Conservation (phyloP, 129 eudicot genomes). For the Centella asiatica region DNA sequence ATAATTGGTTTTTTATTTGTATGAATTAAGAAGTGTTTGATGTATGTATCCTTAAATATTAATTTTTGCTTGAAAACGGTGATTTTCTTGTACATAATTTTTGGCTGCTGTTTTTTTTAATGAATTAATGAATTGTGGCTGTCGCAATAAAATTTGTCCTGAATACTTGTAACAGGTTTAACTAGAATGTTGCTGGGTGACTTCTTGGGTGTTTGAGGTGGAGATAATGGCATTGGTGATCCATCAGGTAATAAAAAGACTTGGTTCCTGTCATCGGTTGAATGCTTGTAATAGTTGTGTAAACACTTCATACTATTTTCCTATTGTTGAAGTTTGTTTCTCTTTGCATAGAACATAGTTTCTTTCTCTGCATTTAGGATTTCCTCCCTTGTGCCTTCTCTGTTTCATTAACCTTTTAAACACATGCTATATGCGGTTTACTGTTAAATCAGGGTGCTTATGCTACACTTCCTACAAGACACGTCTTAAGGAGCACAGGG, state of each 20-base stretch:
- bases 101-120: background rate
- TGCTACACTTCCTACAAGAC: conserved; percentile 38
- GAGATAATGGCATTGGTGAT: conserved; percentile 65
- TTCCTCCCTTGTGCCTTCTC: background rate
- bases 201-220: conserved; percentile 26
- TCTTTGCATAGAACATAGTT: background rate
- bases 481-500: conserved; percentile 44
- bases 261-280: background rate
- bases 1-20: no score
- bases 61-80: no score
- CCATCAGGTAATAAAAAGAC: conserved; percentile 41
- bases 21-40: no score
- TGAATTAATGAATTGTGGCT: no score
- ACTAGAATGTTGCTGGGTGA: conserved; percentile 29
- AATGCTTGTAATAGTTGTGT: background rate
- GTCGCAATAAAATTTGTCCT: no score
- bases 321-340: background rate
- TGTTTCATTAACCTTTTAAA: background rate
- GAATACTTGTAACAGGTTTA: no score
- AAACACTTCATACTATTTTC: background rate
- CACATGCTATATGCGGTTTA: conserved; percentile 10
- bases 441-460: conserved; percentile 56
- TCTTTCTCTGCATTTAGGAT: background rate
- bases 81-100: no score
- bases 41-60: no score